Conservation (phyloP, 2,329 filamentous ascomycete species). For the Paradendryphiella salina region DNA sequence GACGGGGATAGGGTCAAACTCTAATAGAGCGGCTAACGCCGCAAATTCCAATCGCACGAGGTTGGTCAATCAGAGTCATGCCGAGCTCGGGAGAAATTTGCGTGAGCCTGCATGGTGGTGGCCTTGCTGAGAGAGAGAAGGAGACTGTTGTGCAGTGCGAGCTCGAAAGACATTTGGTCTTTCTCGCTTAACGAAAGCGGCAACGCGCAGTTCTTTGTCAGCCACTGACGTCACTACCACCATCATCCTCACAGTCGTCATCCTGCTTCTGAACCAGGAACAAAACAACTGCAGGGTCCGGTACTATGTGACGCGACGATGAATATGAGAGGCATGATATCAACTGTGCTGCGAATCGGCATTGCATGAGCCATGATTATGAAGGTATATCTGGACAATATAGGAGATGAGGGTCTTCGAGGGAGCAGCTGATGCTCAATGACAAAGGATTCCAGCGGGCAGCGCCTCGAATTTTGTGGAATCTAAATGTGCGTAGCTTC, state of each 20-base stretch:
- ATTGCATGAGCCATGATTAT: background rate
- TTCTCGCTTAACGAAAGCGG: slow-evolving; percentile 11
- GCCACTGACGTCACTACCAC: slow-evolving; percentile 7
- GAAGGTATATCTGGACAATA: background rate
- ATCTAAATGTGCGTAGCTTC: background rate
- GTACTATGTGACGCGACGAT: background rate
- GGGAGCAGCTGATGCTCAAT: background rate
- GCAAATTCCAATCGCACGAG: background rate
- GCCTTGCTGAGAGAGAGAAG: slow-evolving; percentile 4
- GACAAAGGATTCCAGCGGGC: background rate
- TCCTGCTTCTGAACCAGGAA: background rate
- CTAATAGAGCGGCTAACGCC: slow-evolving; percentile 14
- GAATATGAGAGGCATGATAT: background rate
- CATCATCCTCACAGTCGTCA: background rate
- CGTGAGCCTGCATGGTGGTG: background rate
- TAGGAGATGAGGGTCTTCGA: background rate
- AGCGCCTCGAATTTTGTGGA: background rate
- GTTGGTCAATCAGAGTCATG: background rate
- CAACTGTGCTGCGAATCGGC: background rate
- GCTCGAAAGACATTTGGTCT: slow-evolving; percentile 8
- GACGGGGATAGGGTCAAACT: slow-evolving; percentile 26
- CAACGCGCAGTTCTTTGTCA: slow-evolving; percentile 9
- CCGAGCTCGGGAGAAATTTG: slow-evolving; percentile 2
- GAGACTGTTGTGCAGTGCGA: slow-evolving; percentile 8
- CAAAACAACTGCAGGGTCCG: background rate